Base-by-base conservation (phyloP, 2,329 filamentous ascomycete genomes). In the Fusarium nematophilum region DNA sequence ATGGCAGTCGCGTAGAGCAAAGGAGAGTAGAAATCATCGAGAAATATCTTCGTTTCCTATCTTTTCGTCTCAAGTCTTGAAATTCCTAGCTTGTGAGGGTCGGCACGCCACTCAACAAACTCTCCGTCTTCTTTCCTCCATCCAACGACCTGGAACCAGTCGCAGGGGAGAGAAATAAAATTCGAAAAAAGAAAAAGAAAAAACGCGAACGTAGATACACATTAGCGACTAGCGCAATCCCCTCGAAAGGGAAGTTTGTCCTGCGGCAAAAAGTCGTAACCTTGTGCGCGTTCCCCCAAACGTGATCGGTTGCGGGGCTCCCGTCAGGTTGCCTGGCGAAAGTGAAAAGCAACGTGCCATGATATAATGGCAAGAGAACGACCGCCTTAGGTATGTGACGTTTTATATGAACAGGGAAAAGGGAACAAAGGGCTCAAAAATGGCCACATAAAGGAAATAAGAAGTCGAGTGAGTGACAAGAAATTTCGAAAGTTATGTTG, bases 161-260 rank as follows among this genome's bases (percentile, higher is more conserved):
- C 60, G 54, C 42, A 57, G 59, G 57, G 57, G 49, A 58, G 55
- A 53, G 42, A 51, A 66, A 53, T 45, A 43, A 64, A 61, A 69
- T 64, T 60, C 55, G 59, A 64, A 64, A 68, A 58, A 46, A 50
- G 10, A 21, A 40, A 26, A 23, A 13, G 25, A 62, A 64, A 62
- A 57, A 49, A 53, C 53, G 40, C 47, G 54, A 67, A 58, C 53
- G 39, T 64, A 68, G 62, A 67, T 70, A 68, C 58, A 70, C 67
- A 66, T 70, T 68, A 62, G 64, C 68, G 64, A 68, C 64, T 68
- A 64, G 61, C 65, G 59, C 65, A 61, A 58, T 53, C 57, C 56
- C 49, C 43, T 17, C 26, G 26, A 9, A 8, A 14, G 37, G 44
- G 44, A 43, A 54, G 29, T 39, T 53, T 46, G 43, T 49, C 52